Evolutionary conservation across 202 grass and related monocot species (phyloP).

Genomic region (Schoenoplectus tabernaemontani): DNA sequence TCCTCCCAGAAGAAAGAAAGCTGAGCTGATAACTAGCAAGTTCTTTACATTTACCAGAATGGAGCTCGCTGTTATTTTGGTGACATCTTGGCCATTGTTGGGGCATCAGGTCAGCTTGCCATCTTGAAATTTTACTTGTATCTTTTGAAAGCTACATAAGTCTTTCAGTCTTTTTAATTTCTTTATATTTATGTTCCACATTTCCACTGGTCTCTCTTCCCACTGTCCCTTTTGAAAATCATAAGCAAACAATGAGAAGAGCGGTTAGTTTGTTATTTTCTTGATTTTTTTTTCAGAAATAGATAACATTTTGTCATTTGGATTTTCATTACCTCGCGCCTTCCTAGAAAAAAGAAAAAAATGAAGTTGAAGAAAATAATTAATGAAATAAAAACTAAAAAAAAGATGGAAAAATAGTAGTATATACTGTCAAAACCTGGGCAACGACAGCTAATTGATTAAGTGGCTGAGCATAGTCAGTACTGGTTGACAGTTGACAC

Average conservation of each 20-base stretch:
- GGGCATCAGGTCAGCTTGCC: background rate
- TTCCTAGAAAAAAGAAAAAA: background rate
- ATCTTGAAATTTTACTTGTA: background rate
- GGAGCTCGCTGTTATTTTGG: background rate
- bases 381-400: background rate
- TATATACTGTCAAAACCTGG: background rate
- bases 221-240: background rate
- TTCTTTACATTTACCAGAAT: constrained; percentile 18
- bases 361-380: background rate
- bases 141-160: background rate
- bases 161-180: background rate
- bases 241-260: background rate
- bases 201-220: background rate
- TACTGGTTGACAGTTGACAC: background rate
- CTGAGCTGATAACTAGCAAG: background rate
- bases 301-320: background rate
- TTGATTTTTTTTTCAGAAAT: background rate
- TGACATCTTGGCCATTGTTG: constrained; percentile 7
- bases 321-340: background rate
- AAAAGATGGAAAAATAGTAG: background rate
- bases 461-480: background rate
- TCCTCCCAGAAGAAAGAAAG: background rate
- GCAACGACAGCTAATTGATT: background rate
- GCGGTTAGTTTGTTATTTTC: background rate
- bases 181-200: too few relatives aligned